Evolutionary conservation across 345 rosid species (phyloP), one percentile per base, ranked within the genome.

Genomic region (Angophora floribunda): DNA sequence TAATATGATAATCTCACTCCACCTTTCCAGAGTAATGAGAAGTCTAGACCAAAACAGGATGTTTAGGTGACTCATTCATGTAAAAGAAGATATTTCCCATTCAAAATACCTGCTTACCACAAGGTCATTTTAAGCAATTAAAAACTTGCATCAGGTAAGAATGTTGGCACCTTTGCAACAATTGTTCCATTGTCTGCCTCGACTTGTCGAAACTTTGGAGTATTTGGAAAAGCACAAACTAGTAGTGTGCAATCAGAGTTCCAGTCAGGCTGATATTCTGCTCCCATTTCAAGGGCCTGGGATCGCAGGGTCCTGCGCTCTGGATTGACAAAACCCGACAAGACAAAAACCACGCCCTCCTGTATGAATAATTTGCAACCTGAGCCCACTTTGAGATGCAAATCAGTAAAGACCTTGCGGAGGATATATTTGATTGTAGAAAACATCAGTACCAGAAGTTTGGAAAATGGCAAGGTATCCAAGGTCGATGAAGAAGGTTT

Each of bases 151-250:
- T 11, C 44, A 44, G 12, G 52, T 88, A 13, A 44, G 70, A 49
- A 85, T 32, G 30, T 45, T 4, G 5, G 57, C 30, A 97, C 99
- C 99, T 97, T 97, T 36, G 95, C 92, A 67, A 98, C 94, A 89
- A 98, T 91, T 5, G 99, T 95, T 89, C 99, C 99, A 90, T 90
- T 86, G 87, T 92, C 93, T 2, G 97, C 92, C 90, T 92, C 93
- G 70, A 97, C 99, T 90, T 96, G 99, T 84, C 95, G 95, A 85
- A 94, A 98, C 94, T 98, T 98, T 14, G 98, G 99, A 86, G 99
- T 98, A 88, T 94, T 96, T 22, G 91, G 93, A 91, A 96, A 98
- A 70, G 99, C 99, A 91, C 97, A 96, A 85, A 96, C 93, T 93
- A 97, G 90, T 67, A 97, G 94, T 0, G 99, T 97, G 89, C 97